A percentile compares a stretch with the other conserved stretches of the same genome.
These are phyloP conservation scores for Seiridium cupressi DNA, from an alignment of 2,329 filamentous ascomycete genomes.

Conservation along the genomic window DNA sequence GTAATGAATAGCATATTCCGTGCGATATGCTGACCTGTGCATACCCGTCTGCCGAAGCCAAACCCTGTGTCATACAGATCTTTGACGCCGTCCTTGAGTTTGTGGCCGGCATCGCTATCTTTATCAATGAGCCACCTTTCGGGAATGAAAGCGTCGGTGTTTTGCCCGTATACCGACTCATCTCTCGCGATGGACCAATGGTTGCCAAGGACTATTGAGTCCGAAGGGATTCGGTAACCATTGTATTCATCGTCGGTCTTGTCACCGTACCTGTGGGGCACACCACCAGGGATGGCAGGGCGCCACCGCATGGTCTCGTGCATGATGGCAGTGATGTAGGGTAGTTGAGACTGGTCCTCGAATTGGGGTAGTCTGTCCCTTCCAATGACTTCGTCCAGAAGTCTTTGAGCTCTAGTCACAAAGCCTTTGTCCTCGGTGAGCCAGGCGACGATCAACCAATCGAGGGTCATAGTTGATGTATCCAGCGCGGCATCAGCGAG, in stretches of 20 bases:
- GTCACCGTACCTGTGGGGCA: conserved; percentile 36
- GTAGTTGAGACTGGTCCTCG: conserved; percentile 34
- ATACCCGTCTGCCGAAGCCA: conserved; percentile 46
- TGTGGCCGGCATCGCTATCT: not conserved
- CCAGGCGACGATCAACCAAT: conserved; percentile 31
- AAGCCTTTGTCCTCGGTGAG: conserved; percentile 17
- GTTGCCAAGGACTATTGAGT: conserved; percentile 41
- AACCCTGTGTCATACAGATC: conserved; percentile 36
- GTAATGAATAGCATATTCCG: conserved; percentile 42
- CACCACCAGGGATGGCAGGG: conserved; percentile 32
- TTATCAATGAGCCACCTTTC: conserved; percentile 28
- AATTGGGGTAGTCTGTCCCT: conserved; percentile 34
- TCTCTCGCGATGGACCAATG: conserved; percentile 36
- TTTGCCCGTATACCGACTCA: conserved; percentile 36
- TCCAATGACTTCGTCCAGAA: conserved; percentile 41
- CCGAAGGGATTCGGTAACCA: conserved; percentile 39
- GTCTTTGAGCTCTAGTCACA: conserved; percentile 34
- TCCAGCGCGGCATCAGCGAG: conserved; percentile 28
- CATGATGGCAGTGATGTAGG: conserved; percentile 40
- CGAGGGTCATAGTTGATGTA: conserved; percentile 25
- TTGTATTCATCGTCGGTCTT: conserved; percentile 28
- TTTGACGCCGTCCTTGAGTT: conserved; percentile 15
- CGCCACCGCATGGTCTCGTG: conserved; percentile 45
- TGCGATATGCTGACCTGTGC: conserved; percentile 43
- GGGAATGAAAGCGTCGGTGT: conserved; percentile 27